Conservation (phyloP, 495 filamentous ascomycete genomes). For the Annulohypoxylon moriforme region DNA sequence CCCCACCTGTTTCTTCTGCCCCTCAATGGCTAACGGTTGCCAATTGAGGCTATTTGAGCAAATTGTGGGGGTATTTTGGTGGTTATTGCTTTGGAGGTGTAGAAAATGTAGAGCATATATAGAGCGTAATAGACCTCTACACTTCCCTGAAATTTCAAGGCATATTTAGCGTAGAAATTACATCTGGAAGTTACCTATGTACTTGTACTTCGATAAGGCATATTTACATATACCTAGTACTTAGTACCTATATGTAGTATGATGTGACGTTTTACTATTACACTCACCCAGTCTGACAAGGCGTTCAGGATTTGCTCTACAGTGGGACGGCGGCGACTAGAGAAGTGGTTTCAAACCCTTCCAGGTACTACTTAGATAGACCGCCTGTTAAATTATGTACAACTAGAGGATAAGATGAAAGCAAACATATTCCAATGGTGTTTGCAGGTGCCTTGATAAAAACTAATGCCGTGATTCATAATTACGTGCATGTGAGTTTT, state of each 20-base stretch:
- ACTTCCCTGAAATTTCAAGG: background rate
- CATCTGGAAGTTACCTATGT: background rate
- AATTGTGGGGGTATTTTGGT: conserved; percentile 44
- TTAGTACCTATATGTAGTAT: too few relatives aligned
- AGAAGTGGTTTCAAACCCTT: conserved; percentile 5
- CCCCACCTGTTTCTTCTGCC: conserved; percentile 12
- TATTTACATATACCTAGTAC: too few relatives aligned
- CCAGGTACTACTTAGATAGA: conserved; percentile 21
- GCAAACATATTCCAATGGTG: conserved; percentile 24
- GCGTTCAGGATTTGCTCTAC: background rate
- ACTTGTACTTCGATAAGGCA: background rate
- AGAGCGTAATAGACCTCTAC: background rate
- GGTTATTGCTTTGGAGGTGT: background rate
- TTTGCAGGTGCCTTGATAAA: conserved; percentile 3
- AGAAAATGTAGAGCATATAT: background rate
- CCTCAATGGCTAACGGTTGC: conserved; percentile 11
- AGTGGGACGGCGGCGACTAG: conserved; percentile 20
- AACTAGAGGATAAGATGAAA: background rate
- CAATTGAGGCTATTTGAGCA: conserved; percentile 63
- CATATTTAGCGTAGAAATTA: background rate
- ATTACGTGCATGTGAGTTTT: conserved; percentile 9
- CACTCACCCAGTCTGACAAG: background rate
- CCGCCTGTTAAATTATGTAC: conserved; percentile 19
- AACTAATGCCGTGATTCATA: background rate
- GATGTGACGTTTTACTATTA: background rate